phyloP scores from a whole-genome alignment of 306 rosid species.

The Rubus parviflorus region DNA sequence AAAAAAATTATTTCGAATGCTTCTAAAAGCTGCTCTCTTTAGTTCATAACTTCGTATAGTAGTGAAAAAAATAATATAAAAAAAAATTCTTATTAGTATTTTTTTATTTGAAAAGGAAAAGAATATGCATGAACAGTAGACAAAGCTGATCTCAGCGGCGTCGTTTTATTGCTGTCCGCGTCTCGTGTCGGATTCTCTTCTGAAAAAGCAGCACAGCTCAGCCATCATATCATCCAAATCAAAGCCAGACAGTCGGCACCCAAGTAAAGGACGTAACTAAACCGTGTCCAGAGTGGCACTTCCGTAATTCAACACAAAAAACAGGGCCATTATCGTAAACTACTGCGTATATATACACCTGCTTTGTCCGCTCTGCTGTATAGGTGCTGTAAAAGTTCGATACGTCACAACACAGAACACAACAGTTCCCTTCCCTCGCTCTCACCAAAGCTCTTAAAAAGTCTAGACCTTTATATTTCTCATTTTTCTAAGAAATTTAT shows the following conservation, averaged over 20 bases:
- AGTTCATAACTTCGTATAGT: no score
- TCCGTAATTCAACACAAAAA: background rate
- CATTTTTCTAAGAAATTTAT: background rate
- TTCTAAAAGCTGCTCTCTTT: no score
- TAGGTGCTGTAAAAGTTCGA: background rate
- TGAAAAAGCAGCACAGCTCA: background rate
- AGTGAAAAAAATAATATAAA: no score
- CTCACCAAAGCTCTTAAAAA: background rate
- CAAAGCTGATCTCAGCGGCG: background rate
- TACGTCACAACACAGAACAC: background rate
- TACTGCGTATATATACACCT: background rate
- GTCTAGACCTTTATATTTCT: background rate
- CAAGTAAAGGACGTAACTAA: background rate
- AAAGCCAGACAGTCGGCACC: background rate
- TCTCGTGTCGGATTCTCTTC: background rate
- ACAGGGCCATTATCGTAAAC: background rate
- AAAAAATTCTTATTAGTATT: no score
- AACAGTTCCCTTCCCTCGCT: background rate
- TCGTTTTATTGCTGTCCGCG: background rate
- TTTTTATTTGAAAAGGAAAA: no score
- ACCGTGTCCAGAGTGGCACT: background rate
- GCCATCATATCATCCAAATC: background rate
- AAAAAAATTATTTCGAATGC: no score
- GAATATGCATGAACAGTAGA: background rate
- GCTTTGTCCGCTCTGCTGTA: background rate